These are phyloP conservation scores for Apiospora malaysiana DNA, from an alignment of 2,329 filamentous ascomycete species.

Conservation along the genomic window DNA sequence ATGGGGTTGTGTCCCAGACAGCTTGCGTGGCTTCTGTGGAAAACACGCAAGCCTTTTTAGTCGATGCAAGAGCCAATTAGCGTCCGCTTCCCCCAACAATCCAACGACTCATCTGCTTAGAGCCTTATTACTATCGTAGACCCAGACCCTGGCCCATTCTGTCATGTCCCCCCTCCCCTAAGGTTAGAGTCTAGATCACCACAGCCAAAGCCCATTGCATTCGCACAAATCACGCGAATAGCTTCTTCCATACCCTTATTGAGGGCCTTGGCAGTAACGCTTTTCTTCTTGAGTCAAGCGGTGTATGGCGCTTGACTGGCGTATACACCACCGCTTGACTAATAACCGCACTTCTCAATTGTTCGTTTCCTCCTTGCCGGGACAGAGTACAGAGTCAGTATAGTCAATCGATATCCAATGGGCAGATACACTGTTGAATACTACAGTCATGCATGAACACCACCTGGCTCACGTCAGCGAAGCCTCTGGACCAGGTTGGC, in stretches of 20 bases:
- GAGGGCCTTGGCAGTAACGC: background rate
- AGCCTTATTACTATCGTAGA: too few relatives aligned
- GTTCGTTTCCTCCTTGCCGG: background rate
- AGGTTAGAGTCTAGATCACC: background rate
- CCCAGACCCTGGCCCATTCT: slow-evolving; percentile 10
- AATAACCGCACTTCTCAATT: background rate
- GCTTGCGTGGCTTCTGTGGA: slow-evolving; percentile 13
- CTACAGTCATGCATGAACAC: background rate
- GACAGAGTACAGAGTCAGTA: too few relatives aligned
- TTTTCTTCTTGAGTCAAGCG: background rate
- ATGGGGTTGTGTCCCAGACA: slow-evolving; percentile 14
- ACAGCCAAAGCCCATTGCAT: background rate
- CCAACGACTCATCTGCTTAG: slow-evolving; percentile 16
- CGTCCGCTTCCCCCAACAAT: slow-evolving; percentile 11
- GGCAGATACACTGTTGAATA: background rate
- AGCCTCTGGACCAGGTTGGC: background rate
- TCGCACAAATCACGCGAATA: background rate
- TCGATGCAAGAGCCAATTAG: background rate
- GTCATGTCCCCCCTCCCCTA: too few relatives aligned
- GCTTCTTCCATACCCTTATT: slow-evolving; percentile 8
- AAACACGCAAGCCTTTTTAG: background rate
- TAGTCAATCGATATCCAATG: background rate
- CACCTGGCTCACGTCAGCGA: slow-evolving; percentile 1
- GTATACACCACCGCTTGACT: too few relatives aligned
- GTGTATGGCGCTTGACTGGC: background rate